Evolutionary conservation across 176 grass and related monocot species (phyloP), one percentile per base, ranked within the genome.

Genomic region (Lolium multiflorum): DNA sequence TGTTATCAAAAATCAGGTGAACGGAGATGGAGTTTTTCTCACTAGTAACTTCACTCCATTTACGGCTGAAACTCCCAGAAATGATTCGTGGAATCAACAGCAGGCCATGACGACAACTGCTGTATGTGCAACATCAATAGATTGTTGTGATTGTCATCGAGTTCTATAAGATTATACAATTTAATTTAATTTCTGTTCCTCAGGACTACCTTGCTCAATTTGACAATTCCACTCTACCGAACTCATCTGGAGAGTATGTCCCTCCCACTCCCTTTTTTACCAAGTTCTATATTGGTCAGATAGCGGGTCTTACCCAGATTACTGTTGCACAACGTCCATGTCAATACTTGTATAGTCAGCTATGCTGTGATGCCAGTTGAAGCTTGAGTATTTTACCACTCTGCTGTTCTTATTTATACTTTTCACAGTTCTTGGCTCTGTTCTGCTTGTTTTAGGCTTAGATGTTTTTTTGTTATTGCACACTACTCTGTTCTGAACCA

Each of bases 51-150:
- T 99, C 83, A 93, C 85, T 0, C 87, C 87, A 89, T 99, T 99
- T 86, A 96, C 87, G 65, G 89, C 90, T 75, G 92, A 99, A 79
- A 90, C 83, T 39, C 87, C 84, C 59, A 90, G 83, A 82, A 96
- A 87, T 82, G 97, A 97, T 57, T 98, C 90, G 18, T 99, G 94
- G 94, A 97, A 99, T 82, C 89, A 99, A 81, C 97, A 96, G 25
- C 92, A 94, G 71, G 92, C 92, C 66, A 94, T 94, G 90, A 94
- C 90, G 9, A 96, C 82, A 84, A 99, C 97, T 84, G 89, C 90
- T 84, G 94, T 99, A 94, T 78, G 90, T 88, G 84, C 89, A 73
- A 80, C 82, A 73, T 50, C 24, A 72, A 81, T 70, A 58, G 55
- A 87, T 49, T 83, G 10, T 4, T 66, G 63, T 83, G 82, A 35